These are phyloP conservation scores for Candida schatavii DNA, from an alignment of 805 yeast genomes.

Conservation along the genomic window DNA sequence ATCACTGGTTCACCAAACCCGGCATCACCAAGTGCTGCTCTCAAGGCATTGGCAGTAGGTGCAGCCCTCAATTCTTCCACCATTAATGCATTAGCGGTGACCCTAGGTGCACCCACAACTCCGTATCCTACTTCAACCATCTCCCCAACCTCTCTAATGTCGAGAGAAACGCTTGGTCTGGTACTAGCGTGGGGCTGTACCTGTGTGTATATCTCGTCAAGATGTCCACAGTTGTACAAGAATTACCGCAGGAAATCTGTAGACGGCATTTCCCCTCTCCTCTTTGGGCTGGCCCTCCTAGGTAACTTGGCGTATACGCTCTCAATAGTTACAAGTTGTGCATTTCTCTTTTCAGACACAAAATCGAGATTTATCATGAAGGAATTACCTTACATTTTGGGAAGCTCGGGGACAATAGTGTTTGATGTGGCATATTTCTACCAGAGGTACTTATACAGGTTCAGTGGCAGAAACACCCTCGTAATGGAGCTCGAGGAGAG, in stretches of 20 bases:
- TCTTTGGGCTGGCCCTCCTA: constrained; percentile 73
- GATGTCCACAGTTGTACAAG: constrained; percentile 81
- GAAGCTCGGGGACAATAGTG: constrained; percentile 79
- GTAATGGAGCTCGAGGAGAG: constrained; percentile 20
- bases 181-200: constrained; percentile 79
- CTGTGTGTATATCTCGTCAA: constrained; percentile 65
- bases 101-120: background rate
- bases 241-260: constrained; percentile 79
- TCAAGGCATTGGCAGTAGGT: constrained; percentile 8
- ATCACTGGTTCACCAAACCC: constrained; percentile 11
- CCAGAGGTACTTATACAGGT: constrained; percentile 45
- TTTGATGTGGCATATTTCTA: constrained; percentile 73
- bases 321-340: constrained; percentile 68
- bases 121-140: background rate
- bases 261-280: constrained; percentile 76
- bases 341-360: constrained; percentile 35
- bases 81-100: constrained; percentile 13
- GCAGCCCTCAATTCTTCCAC: constrained; percentile 7
- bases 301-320: constrained; percentile 77
- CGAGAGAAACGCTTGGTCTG: constrained; percentile 14
- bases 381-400: constrained; percentile 80
- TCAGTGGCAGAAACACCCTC: constrained; percentile 17
- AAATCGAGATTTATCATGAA: constrained; percentile 50
- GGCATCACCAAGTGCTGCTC: background rate
- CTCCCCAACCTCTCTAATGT: background rate